Conservation (phyloP, 441 rosid genomes). For the Macaranga tanarius region DNA sequence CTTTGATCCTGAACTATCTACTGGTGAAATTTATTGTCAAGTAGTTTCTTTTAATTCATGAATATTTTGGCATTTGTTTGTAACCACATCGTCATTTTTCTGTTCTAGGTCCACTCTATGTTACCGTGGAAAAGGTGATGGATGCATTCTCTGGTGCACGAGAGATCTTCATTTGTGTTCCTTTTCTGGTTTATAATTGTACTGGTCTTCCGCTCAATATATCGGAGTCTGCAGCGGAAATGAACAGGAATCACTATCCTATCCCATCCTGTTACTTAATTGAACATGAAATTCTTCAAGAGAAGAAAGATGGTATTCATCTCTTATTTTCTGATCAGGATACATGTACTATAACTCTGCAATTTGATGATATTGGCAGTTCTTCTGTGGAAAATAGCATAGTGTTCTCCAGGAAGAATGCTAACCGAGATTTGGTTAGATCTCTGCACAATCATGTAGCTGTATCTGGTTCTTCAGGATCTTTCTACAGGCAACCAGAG, state of each 20-base stretch:
- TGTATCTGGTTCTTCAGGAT: constrained; percentile 33
- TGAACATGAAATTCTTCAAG: constrained; percentile 51
- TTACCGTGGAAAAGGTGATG: constrained; percentile 76
- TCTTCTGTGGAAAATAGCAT: constrained; percentile 43
- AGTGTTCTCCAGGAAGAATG: constrained; percentile 36
- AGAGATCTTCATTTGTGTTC: constrained; percentile 74
- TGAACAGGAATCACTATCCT: constrained; percentile 45
- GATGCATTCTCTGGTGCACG: constrained; percentile 91
- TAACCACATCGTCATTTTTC: constrained; percentile 19
- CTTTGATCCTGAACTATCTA: constrained; percentile 48
- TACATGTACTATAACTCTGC: constrained; percentile 33
- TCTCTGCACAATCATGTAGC: constrained; percentile 39
- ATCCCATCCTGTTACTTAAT: constrained; percentile 74
- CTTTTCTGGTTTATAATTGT: constrained; percentile 82
- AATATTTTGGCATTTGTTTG: constrained; percentile 9
- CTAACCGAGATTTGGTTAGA: constrained; percentile 34
- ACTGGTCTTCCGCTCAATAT: constrained; percentile 74
- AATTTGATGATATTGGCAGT: constrained; percentile 34
- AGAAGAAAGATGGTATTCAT: constrained; percentile 66
- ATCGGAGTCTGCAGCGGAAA: constrained; percentile 58
- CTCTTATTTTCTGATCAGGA: constrained; percentile 56
- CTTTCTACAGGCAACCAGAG: constrained; percentile 27
- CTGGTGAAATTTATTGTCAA: constrained; percentile 44
- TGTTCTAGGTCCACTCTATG: constrained; percentile 65
- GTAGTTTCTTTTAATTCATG: constrained; percentile 12